Percentiles rank a stretch among this genome's conserved stretches.
phyloP scores from a whole-genome alignment of 78 protist species.

The Creolimax fragrantissima region DNA sequence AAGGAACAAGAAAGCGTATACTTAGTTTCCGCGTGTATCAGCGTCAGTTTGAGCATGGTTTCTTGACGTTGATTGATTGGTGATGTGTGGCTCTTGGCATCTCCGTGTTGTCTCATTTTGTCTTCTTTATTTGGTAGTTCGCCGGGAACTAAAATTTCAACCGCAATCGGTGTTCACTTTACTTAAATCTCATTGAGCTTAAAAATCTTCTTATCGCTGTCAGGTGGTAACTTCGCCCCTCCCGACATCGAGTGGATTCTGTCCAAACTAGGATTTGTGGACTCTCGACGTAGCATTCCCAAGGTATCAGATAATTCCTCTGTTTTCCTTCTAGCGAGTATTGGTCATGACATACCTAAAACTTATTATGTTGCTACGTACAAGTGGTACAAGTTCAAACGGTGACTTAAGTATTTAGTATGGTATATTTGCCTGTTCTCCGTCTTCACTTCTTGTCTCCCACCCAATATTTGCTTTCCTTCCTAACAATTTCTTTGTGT shows the following conservation, averaged over 20 bases:
- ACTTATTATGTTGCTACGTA: neutral
- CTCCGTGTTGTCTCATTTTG: neutral
- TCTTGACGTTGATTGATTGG: neutral
- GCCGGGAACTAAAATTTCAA: neutral
- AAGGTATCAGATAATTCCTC: no score
- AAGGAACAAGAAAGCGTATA: neutral
- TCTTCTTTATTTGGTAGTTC: neutral
- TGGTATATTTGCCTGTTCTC: neutral
- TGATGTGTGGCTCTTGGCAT: neutral
- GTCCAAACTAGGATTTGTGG: conserved; percentile 10
- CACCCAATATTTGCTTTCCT: neutral
- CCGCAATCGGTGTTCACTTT: neutral
- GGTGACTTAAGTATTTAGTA: neutral
- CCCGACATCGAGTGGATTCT: conserved; percentile 33
- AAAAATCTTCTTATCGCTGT: neutral
- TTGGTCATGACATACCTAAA: neutral
- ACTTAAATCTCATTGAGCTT: neutral
- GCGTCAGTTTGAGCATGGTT: neutral
- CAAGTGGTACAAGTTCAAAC: neutral
- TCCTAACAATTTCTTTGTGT: neutral
- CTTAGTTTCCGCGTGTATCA: neutral
- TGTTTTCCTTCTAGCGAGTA: no score
- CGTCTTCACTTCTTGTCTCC: neutral
- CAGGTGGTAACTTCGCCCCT: conserved; percentile 11
- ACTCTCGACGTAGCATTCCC: conserved; percentile 10